Evolutionary conservation across 805 yeast species (phyloP).

Genomic region (Clavispora asparagi): DNA sequence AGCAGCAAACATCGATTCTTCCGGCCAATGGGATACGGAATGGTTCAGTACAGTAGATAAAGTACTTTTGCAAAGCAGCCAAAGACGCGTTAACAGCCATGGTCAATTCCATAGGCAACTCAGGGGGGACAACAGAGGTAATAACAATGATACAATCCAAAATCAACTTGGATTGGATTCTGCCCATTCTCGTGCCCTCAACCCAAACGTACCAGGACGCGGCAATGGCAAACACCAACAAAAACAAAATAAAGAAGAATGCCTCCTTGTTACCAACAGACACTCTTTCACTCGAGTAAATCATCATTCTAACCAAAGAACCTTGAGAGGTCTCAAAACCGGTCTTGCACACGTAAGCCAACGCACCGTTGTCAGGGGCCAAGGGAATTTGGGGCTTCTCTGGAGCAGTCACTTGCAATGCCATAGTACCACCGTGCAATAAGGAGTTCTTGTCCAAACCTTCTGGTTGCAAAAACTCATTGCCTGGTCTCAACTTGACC

Average conservation of each 20-base stretch:
- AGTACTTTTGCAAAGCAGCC: conserved; percentile 80
- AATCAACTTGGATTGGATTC: conserved; percentile 88
- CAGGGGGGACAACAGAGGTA: conserved; percentile 98
- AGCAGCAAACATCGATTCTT: conserved; percentile 96
- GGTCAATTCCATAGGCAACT: conserved; percentile 97
- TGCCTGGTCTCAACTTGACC: conserved; percentile 70
- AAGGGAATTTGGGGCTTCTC: conserved; percentile 44
- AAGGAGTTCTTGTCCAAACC: conserved; percentile 85
- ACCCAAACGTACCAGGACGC: conserved; percentile 99
- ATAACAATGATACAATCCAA: conserved; percentile 93
- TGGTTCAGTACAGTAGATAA: conserved; percentile 96
- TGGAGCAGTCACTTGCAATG: conserved; percentile 82
- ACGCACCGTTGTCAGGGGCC: conserved; percentile 89
- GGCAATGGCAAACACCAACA: conserved; percentile 85
- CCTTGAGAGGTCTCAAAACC: conserved; percentile 99
- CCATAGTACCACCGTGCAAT: conserved; percentile 94
- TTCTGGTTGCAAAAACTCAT: conserved; percentile 65
- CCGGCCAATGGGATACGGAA: conserved; percentile 98
- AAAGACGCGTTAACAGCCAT: conserved; percentile 95
- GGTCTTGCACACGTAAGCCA: conserved; percentile 85
- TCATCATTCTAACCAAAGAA: conserved; percentile 94
- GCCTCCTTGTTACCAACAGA: conserved; percentile 96
- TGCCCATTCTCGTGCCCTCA: conserved; percentile 93
- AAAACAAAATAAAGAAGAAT: conserved; percentile 82
- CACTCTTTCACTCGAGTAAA: conserved; percentile 92